Conservation (phyloP, 169 alveolate genomes). For the Cryptosporidium sp. region DNA sequence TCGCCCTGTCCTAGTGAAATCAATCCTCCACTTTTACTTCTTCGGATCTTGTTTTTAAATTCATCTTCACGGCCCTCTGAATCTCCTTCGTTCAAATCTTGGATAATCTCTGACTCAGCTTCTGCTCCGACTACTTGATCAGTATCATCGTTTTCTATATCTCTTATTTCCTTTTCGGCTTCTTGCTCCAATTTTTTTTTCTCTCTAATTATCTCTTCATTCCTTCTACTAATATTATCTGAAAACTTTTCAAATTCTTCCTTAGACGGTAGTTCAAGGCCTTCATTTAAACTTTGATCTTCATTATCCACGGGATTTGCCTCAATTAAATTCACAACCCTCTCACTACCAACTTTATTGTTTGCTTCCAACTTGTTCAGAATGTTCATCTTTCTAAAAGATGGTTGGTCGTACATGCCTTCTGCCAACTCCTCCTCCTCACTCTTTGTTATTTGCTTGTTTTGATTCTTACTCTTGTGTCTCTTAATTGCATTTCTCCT, state of each 20-base stretch:
- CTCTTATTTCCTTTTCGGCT: not conserved
- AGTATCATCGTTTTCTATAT: conserved; percentile 23
- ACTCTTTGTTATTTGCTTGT: too few relatives aligned
- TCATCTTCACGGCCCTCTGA: not conserved
- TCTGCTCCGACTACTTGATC: not conserved
- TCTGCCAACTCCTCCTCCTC: conserved; percentile 8
- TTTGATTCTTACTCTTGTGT: not conserved
- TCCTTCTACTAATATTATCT: not conserved
- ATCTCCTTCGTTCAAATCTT: not conserved
- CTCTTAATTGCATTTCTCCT: not conserved
- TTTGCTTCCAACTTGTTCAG: conserved; percentile 24
- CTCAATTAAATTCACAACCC: conserved; percentile 18
- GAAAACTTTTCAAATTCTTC: conserved; percentile 32
- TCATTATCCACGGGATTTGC: not conserved
- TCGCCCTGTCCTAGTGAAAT: not conserved
- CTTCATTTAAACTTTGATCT: not conserved
- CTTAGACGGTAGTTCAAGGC: conserved; percentile 29
- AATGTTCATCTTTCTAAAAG: conserved; percentile 34
- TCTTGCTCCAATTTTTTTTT: not conserved
- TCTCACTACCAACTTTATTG: not conserved
- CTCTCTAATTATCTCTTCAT: not conserved
- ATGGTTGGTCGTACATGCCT: conserved; percentile 64
- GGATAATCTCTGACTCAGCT: conserved; percentile 2
- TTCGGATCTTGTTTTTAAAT: not conserved
- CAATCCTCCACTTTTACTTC: not conserved